These are phyloP conservation scores for Tubosaeta brunneosetosa DNA, from an alignment of 768 basidiomycete genomes.

Conservation along the genomic window DNA sequence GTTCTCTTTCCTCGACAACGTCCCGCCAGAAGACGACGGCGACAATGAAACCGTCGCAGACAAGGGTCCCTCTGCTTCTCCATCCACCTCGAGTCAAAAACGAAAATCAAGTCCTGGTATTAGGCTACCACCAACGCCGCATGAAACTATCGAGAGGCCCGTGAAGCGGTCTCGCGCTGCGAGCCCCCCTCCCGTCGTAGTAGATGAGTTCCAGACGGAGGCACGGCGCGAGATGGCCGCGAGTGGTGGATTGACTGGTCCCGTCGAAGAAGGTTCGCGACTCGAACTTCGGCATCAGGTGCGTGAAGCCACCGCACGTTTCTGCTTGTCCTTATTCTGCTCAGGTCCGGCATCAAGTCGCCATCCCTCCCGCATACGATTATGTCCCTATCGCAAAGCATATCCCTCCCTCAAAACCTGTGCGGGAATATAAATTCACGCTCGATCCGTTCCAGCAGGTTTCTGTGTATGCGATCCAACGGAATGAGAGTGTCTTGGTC, in stretches of 20 bases:
- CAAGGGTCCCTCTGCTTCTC: background rate
- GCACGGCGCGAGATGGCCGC: slow-evolving; percentile 89
- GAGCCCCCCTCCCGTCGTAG: slow-evolving; percentile 67
- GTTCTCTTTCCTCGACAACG: slow-evolving; percentile 28
- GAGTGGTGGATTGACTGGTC: slow-evolving; percentile 79
- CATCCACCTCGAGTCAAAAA: slow-evolving; percentile 14
- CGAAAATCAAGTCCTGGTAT: slow-evolving; percentile 20
- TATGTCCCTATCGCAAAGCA: slow-evolving; percentile 90
- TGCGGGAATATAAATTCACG: slow-evolving; percentile 90
- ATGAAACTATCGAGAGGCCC: slow-evolving; percentile 30
- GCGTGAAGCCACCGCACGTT: background rate
- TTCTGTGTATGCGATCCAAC: slow-evolving; percentile 90
- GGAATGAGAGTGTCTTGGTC: slow-evolving; percentile 95
- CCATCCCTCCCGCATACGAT: slow-evolving; percentile 86
- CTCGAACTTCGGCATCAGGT: slow-evolving; percentile 80
- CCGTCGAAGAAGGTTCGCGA: slow-evolving; percentile 60
- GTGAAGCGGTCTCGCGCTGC: slow-evolving; percentile 58
- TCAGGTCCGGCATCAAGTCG: slow-evolving; percentile 94
- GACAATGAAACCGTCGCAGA: slow-evolving; percentile 18
- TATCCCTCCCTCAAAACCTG: slow-evolving; percentile 86
- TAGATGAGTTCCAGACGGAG: slow-evolving; percentile 94
- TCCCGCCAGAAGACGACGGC: slow-evolving; percentile 22
- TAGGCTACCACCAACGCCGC: slow-evolving; percentile 9
- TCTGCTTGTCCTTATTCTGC: slow-evolving; percentile 1
- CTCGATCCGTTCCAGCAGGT: slow-evolving; percentile 97